Conservation (phyloP, 768 basidiomycete species). For the Trametes elegans region DNA sequence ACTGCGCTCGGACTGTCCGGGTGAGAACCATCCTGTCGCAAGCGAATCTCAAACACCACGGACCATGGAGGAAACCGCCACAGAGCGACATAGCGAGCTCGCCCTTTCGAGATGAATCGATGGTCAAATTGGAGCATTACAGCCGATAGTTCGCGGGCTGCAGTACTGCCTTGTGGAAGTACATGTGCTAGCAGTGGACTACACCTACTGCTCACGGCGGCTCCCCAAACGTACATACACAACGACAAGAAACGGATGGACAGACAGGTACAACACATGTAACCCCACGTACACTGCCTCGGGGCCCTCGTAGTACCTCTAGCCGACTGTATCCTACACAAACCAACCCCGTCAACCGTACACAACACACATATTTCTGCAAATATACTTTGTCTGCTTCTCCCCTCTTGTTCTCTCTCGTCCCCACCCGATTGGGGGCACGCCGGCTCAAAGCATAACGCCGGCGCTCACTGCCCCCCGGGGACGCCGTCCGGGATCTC, state of each 20-base stretch:
- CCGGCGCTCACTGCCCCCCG: slow-evolving; percentile 4
- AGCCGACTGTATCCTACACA: too few species aligned
- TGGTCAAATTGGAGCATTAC: too few species aligned
- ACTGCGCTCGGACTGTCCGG: too few species aligned
- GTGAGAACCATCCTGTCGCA: too few species aligned
- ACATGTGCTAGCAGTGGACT: not conserved
- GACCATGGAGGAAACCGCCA: too few species aligned
- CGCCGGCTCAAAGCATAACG: slow-evolving; percentile 22
- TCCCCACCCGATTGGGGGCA: not conserved
- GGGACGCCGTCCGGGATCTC: slow-evolving; percentile 25
- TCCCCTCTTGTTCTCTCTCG: not conserved
- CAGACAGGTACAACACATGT: not conserved
- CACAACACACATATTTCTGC: not conserved
- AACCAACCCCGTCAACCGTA: not conserved
- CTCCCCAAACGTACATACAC: not conserved
- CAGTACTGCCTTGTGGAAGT: not conserved
- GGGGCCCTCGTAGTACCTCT: not conserved
- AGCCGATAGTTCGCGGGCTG: not conserved
- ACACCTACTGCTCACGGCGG: not conserved
- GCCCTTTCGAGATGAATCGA: too few species aligned
- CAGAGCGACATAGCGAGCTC: too few species aligned
- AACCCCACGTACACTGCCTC: not conserved
- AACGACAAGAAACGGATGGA: not conserved
- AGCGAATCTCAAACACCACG: too few species aligned
- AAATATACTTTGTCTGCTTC: not conserved